These are phyloP conservation scores for Ceratobasidium papillatum DNA, from an alignment of 1,284 basidiomycete genomes.

Conservation along the genomic window DNA sequence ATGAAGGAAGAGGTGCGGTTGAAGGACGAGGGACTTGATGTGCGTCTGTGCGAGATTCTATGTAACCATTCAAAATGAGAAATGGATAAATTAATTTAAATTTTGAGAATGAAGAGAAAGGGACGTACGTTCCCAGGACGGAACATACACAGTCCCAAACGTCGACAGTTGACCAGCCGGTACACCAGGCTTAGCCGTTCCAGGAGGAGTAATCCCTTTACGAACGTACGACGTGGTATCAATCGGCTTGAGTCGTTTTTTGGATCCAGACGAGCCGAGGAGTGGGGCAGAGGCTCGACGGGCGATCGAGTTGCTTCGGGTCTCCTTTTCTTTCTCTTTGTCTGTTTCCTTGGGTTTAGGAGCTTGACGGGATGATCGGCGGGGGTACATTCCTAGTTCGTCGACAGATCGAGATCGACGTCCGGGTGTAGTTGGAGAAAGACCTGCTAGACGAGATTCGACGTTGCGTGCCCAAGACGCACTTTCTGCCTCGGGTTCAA, in stretches of 20 bases:
- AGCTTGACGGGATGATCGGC: background rate
- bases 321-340: background rate
- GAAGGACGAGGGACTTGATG: background rate
- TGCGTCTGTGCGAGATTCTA: background rate
- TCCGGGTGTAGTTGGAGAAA: background rate
- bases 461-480: background rate
- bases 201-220: conserved; percentile 2
- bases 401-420: conserved; percentile 4
- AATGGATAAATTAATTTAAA: no score
- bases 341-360: conserved; percentile 6
- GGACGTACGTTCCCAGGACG: conserved; percentile 1
- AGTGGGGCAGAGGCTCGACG: conserved; percentile 28
- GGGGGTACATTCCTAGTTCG: background rate
- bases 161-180: conserved; percentile 26
- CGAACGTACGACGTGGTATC: conserved; percentile 15
- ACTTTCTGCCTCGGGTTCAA: conserved; percentile 4
- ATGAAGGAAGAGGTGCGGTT: conserved; percentile 2
- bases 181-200: background rate
- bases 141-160: conserved; percentile 29
- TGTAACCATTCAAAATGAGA: no score
- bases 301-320: conserved; percentile 1
- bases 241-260: conserved; percentile 15
- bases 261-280: background rate
- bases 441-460: conserved; percentile 13
- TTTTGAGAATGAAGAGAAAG: no score